These are phyloP conservation scores for Narthecium ossifragum DNA, from an alignment of 106 monocot genomes.

Conservation along the genomic window DNA sequence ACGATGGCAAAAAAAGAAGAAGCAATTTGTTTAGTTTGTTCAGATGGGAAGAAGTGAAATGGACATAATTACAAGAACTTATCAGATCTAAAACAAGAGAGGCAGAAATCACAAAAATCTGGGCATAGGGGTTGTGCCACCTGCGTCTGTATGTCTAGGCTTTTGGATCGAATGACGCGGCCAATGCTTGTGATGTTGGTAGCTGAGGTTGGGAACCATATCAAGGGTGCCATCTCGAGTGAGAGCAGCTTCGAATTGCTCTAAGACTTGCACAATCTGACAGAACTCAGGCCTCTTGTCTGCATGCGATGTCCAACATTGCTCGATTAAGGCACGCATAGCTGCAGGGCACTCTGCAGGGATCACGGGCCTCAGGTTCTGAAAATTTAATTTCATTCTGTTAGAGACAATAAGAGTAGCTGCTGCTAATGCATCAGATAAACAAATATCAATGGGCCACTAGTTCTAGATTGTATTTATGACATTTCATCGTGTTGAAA, in stretches of 20 bases:
- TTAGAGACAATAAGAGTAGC: too few relatives aligned
- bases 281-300: constrained; percentile 76
- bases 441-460: too few relatives aligned
- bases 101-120: constrained; percentile 11
- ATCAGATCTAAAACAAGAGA: background rate
- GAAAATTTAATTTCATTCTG: too few relatives aligned
- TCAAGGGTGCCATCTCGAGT: constrained; percentile 36
- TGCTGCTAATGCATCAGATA: too few relatives aligned
- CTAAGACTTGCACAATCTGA: constrained; percentile 61
- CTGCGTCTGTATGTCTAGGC: constrained; percentile 19
- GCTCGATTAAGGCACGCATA: constrained; percentile 48
- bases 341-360: constrained; percentile 36
- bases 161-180: constrained; percentile 39
- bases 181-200: constrained; percentile 40
- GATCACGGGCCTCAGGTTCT: constrained; percentile 61
- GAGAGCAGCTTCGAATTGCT: constrained; percentile 48
- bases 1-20: background rate
- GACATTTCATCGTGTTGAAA: too few relatives aligned
- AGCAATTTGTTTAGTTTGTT: background rate
- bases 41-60: background rate
- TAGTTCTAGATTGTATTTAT: too few relatives aligned
- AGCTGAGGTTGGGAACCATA: constrained; percentile 9
- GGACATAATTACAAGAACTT: constrained; percentile 2
- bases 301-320: constrained; percentile 51
- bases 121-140: constrained; percentile 1